Evolutionary conservation across 1,284 basidiomycete genomes (phyloP).

Genomic region (Puccinia polysora): DNA sequence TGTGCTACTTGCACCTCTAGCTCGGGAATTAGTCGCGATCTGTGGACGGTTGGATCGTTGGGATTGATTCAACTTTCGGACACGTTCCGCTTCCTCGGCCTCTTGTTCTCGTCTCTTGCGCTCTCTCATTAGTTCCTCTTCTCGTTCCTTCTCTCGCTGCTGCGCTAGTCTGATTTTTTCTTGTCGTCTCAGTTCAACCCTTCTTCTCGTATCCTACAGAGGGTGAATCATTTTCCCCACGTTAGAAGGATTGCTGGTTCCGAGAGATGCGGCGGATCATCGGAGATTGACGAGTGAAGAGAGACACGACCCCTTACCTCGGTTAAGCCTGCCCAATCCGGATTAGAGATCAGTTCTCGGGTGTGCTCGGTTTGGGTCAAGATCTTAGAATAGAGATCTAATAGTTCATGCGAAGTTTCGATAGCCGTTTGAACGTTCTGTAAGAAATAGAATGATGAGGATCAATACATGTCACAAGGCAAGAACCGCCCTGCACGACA

Average conservation of each 20-base stretch:
- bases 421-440: conserved; percentile 45
- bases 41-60: conserved; percentile 2
- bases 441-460: not conserved
- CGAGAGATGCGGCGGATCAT: too few relatives aligned
- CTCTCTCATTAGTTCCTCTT: conserved; percentile 8
- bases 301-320: conserved; percentile 12
- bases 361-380: conserved; percentile 50
- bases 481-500: too few relatives aligned
- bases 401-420: conserved; percentile 47
- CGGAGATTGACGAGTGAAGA: not conserved
- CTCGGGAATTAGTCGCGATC: not conserved
- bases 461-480: conserved; percentile 3
- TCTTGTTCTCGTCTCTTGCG: conserved; percentile 13
- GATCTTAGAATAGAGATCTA: conserved; percentile 50
- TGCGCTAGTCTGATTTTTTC: conserved; percentile 7
- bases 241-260: not conserved
- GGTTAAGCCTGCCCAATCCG: conserved; percentile 46
- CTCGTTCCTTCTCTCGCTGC: conserved; percentile 9
- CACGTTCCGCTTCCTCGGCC: conserved; percentile 23
- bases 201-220: conserved; percentile 23
- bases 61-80: conserved; percentile 21
- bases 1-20: not conserved
- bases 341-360: conserved; percentile 47
- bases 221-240: not conserved
- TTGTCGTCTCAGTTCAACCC: not conserved